phyloP scores from a whole-genome alignment of 805 yeast genomes.

The Sungouiozyma ichnusensis region DNA sequence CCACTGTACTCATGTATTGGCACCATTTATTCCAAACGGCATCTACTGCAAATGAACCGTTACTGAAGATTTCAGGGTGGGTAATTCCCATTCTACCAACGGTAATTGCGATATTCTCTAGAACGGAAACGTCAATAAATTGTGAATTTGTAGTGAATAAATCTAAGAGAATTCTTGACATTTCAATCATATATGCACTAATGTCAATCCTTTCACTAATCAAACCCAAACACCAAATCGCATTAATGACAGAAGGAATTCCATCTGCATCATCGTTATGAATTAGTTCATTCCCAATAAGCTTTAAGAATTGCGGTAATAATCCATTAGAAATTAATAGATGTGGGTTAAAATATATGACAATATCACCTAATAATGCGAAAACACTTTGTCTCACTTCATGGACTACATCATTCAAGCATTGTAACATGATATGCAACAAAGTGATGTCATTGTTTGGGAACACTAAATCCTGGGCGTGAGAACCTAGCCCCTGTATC shows the following conservation, averaged over 20 bases:
- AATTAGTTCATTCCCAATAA: conserved; percentile 60
- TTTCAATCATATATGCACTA: conserved; percentile 21
- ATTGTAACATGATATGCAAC: conserved; percentile 52
- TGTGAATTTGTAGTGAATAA: conserved; percentile 19
- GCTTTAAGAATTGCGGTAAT: conserved; percentile 39
- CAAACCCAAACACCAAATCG: conserved; percentile 92
- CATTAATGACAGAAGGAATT: conserved; percentile 39
- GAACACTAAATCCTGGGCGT: conserved; percentile 38
- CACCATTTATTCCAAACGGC: conserved; percentile 59
- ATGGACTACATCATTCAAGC: conserved; percentile 62
- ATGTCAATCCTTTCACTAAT: conserved; percentile 46
- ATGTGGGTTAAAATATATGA: conserved; percentile 41
- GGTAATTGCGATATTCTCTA: conserved; percentile 84
- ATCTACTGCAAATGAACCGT: conserved; percentile 29
- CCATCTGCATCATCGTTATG: conserved; percentile 29
- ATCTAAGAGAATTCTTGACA: conserved; percentile 22
- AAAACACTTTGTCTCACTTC: conserved; percentile 93
- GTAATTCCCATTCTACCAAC: conserved; percentile 73
- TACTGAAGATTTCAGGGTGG: conserved; percentile 48
- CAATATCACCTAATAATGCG: conserved; percentile 85
- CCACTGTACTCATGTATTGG: conserved; percentile 50
- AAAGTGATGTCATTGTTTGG: conserved; percentile 32
- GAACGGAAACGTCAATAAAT: conserved; percentile 35
- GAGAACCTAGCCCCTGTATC: conserved; percentile 73
- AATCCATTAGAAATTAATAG: conserved; percentile 24